Conservation (phyloP, 257 asterid species). For the Plantago elongata region DNA sequence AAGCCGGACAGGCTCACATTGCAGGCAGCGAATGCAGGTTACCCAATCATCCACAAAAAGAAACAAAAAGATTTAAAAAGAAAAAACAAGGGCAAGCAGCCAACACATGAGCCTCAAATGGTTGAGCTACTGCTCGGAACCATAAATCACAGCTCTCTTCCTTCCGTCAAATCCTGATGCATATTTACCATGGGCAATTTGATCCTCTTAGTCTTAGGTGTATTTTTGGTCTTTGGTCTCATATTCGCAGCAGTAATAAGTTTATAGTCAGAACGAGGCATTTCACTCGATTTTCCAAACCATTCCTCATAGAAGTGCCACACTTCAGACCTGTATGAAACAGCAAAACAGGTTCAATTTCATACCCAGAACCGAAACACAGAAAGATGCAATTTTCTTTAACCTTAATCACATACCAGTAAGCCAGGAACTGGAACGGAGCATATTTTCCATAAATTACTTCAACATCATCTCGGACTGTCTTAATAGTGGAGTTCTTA, state of each 20-base stretch:
- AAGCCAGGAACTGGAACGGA: conserved; percentile 82
- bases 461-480: conserved; percentile 59
- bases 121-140: not conserved
- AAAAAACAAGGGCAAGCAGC: not conserved
- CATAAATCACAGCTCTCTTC: conserved; percentile 13
- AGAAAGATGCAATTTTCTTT: conserved; percentile 6
- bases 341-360: not conserved
- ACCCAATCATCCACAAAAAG: not conserved
- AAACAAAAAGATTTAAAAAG: not conserved
- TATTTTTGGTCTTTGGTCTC: conserved; percentile 30
- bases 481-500: conserved; percentile 30
- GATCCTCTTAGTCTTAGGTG: conserved; percentile 40
- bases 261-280: conserved; percentile 47
- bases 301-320: conserved; percentile 75
- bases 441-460: conserved; percentile 56
- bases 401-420: conserved; percentile 43
- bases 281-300: conserved; percentile 69
- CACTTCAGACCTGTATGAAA: conserved; percentile 55
- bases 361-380: conserved; percentile 4
- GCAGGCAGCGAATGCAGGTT: no score
- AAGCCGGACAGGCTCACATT: no score
- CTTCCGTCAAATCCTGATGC: not conserved
- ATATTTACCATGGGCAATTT: conserved; percentile 16
- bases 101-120: conserved; percentile 5
- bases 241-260: conserved; percentile 82